A percentile compares a stretch with the other conserved stretches of the same genome.
Evolutionary conservation across 768 basidiomycete genomes (phyloP).

Genomic region (Psilocybe cubensis): DNA sequence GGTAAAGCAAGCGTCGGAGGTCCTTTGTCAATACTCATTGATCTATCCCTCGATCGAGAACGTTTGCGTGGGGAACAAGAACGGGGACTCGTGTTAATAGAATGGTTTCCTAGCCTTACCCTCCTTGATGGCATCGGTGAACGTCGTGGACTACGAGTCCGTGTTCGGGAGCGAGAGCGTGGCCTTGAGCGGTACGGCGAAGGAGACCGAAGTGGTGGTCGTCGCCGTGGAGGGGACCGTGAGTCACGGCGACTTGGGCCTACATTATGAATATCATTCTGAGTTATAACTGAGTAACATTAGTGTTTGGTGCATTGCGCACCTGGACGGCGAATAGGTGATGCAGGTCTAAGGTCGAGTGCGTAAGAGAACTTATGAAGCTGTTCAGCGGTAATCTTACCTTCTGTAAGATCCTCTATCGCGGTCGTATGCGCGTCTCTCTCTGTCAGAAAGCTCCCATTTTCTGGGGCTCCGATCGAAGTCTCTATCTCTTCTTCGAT

Average conservation of each 20-base stretch:
- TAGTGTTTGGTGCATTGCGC: background rate
- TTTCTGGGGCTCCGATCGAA: slow-evolving; percentile 24
- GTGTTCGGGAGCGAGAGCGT: slow-evolving; percentile 24
- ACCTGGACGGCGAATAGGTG: slow-evolving; percentile 15
- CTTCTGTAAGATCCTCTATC: slow-evolving; percentile 28
- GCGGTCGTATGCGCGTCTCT: slow-evolving; percentile 26
- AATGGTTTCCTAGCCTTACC: slow-evolving; percentile 32
- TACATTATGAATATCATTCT: slow-evolving; percentile 1
- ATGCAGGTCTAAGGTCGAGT: slow-evolving; percentile 13
- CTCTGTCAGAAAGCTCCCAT: slow-evolving; percentile 27
- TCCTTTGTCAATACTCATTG: slow-evolving; percentile 19
- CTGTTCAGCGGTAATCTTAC: slow-evolving; percentile 8
- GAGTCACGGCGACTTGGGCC: slow-evolving; percentile 26
- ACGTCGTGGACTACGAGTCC: slow-evolving; percentile 26
- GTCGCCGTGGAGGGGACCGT: slow-evolving; percentile 29
- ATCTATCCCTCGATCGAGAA: slow-evolving; percentile 19
- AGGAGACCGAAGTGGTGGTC: slow-evolving; percentile 20
- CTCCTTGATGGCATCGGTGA: slow-evolving; percentile 23
- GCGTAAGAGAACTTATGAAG: background rate
- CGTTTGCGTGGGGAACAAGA: slow-evolving; percentile 24
- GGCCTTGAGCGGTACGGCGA: slow-evolving; percentile 21
- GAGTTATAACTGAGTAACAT: background rate
- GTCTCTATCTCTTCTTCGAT: slow-evolving; percentile 15
- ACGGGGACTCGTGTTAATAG: slow-evolving; percentile 27
- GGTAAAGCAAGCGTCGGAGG: background rate